A percentile compares a stretch with the other conserved stretches of the same genome.
Evolutionary conservation across 768 basidiomycete genomes (phyloP).

Genomic region (Daedaleopsis nitida): DNA sequence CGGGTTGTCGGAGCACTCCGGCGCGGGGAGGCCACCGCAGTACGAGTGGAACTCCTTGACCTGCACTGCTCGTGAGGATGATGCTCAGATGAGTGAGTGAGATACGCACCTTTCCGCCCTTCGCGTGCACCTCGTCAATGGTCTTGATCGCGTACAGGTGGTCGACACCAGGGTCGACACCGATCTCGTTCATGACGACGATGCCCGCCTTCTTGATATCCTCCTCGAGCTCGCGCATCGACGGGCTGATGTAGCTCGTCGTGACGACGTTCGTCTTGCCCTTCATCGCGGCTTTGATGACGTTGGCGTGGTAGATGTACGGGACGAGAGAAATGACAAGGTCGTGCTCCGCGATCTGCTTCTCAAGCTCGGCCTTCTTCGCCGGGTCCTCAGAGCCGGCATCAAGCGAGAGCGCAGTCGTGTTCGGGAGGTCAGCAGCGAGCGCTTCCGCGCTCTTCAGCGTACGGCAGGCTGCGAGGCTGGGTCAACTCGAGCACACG

Average conservation of each 20-base stretch:
- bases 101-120: conserved; percentile 83
- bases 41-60: conserved; percentile 91
- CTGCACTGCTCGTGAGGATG: conserved; percentile 36
- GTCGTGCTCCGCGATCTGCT: conserved; percentile 81
- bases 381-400: conserved; percentile 43
- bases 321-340: conserved; percentile 97
- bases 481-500: not conserved
- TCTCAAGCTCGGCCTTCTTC: conserved; percentile 70
- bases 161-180: conserved; percentile 94
- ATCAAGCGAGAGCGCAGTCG: conserved; percentile 80
- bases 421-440: conserved; percentile 63
- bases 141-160: conserved; percentile 94
- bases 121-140: conserved; percentile 89
- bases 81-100: not conserved
- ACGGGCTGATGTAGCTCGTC: conserved; percentile 91
- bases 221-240: conserved; percentile 84
- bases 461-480: conserved; percentile 76
- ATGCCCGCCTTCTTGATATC: conserved; percentile 87
- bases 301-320: conserved; percentile 85
- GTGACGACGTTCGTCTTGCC: conserved; percentile 93
- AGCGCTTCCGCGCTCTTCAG: conserved; percentile 75
- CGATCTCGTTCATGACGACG: conserved; percentile 96
- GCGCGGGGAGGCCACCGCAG: conserved; percentile 95
- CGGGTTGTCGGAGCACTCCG: conserved; percentile 89
- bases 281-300: conserved; percentile 90